Base-by-base conservation (phyloP, 192 early-diverging fungal species). In the Coemansia umbellata region DNA sequence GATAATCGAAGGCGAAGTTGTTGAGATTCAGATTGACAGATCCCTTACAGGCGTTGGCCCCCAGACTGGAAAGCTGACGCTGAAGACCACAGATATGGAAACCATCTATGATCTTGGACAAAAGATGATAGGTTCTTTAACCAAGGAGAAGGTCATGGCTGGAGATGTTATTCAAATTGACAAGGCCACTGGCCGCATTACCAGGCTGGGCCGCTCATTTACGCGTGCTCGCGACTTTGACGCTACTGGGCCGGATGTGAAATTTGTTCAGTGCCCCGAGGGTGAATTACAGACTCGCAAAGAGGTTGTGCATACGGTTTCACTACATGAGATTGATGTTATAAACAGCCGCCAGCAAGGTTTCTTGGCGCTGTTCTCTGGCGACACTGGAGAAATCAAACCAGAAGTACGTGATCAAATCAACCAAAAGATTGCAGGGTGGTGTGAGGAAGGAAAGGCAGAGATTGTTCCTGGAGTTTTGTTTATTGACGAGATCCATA, bases 31-130 rank as follows among this genome's bases (percentile, higher is more conserved):
- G 58, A 88, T 99, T 39, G 96, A 99, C 55, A 81, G 92, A 36
- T 91, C 90, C 18, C 84, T 90, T 26, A 93, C 93, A 5, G 92
- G 93, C 11, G 90, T 91, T 45, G 87, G 87, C 4, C 87, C 91
- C 45, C 96, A 97, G 81, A 90, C 91, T 1, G 97, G 97, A 17
- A 99, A 99, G 75, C 77, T 99, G 39, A 99, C 95, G 44, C 70
- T 98, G 27, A 99, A 99, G 80, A 99, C 97, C 22, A 99, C 95
- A 15, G 97, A 99, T 36, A 99, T 99, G 97, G 97, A 99, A 70
- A 99, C 97, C 27, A 88, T 99, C 51, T 99, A 98, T 51, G 97
- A 99, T 69, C 69, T 99, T 53, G 97, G 95, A 7, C 89, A 95
- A 55, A 99, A 99, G 75, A 97, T 99, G 95, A 97, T 99, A 66